These are phyloP conservation scores for Vitis cinerea DNA, from an alignment of 164 flowering plant genomes.

Conservation along the genomic window DNA sequence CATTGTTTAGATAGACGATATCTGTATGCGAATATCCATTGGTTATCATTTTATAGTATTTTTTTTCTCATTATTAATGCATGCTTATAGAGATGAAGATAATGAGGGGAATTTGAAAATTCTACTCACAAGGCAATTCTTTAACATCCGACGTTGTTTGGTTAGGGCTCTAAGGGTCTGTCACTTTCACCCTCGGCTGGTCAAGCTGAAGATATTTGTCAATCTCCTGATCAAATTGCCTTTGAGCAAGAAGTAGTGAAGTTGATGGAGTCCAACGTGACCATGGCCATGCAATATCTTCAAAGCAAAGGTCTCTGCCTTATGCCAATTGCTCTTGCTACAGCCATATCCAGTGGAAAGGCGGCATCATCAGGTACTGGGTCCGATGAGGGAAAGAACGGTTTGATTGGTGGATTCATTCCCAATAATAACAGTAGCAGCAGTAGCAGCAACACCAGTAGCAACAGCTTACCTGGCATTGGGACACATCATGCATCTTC, in stretches of 20 bases:
- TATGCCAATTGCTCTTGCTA: slow-evolving; percentile 28
- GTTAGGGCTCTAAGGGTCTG: slow-evolving; percentile 18
- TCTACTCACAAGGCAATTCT: not conserved
- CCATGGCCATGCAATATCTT: slow-evolving; percentile 25
- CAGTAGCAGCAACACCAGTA: slow-evolving; percentile 4
- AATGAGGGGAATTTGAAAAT: not conserved
- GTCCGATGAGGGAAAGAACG: slow-evolving; percentile 11
- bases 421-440: slow-evolving; percentile 6
- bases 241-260: slow-evolving; percentile 26
- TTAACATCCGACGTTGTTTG: not conserved
- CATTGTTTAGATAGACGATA: no score
- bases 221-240: slow-evolving; percentile 11
- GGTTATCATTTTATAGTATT: no score
- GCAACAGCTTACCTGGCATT: slow-evolving; percentile 2
- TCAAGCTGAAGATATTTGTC: slow-evolving; percentile 16
- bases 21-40: no score
- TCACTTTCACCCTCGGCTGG: slow-evolving; percentile 13
- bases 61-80: no score
- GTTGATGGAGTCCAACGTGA: slow-evolving; percentile 26
- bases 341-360: slow-evolving; percentile 22
- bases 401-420: not conserved
- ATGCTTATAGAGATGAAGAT: not conserved
- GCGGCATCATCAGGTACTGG: not conserved
- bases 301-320: slow-evolving; percentile 33
- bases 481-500: not conserved